Conservation (phyloP, 495 filamentous ascomycete genomes). For the Hamigera avellanea region DNA sequence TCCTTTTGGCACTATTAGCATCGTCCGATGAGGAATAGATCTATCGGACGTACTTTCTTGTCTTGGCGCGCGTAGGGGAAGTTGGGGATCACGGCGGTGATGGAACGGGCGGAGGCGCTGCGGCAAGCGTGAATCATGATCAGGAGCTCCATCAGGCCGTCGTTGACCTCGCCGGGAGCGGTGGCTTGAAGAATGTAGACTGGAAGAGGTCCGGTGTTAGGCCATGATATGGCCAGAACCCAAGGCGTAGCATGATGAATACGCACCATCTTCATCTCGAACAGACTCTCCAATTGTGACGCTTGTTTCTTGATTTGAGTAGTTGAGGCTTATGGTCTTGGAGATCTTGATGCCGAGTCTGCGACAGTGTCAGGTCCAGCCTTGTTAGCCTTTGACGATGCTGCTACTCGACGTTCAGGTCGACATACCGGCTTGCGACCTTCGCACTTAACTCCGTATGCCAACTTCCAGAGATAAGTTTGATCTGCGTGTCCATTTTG, state of each 20-base stretch:
- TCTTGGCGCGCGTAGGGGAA: conserved; percentile 98
- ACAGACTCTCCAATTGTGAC: conserved; percentile 96
- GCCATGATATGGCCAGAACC: too few species aligned
- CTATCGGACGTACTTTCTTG: conserved; percentile 98
- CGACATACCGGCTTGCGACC: too few species aligned
- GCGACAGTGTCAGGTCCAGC: too few species aligned
- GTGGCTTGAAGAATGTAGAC: conserved; percentile 97
- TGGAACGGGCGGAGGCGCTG: conserved; percentile 81
- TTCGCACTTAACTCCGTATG: too few species aligned
- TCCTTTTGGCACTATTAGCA: too few species aligned
- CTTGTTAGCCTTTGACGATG: too few species aligned
- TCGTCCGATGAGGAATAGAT: too few species aligned
- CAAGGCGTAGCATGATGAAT: too few species aligned
- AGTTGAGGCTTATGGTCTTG: conserved; percentile 87
- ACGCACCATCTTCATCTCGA: conserved; percentile 81
- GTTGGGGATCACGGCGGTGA: conserved; percentile 89
- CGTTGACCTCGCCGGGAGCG: conserved; percentile 92
- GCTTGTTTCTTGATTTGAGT: conserved; percentile 95
- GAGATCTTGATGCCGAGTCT: conserved; percentile 90
- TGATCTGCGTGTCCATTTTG: too few species aligned
- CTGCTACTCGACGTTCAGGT: too few species aligned
- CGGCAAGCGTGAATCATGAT: conserved; percentile 99
- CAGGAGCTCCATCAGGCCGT: conserved; percentile 95
- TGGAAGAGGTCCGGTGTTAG: conserved; percentile 12
- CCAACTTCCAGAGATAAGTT: too few species aligned